phyloP scores from a whole-genome alignment of 441 rosid genomes.

The Arabidopsis lyrata region DNA sequence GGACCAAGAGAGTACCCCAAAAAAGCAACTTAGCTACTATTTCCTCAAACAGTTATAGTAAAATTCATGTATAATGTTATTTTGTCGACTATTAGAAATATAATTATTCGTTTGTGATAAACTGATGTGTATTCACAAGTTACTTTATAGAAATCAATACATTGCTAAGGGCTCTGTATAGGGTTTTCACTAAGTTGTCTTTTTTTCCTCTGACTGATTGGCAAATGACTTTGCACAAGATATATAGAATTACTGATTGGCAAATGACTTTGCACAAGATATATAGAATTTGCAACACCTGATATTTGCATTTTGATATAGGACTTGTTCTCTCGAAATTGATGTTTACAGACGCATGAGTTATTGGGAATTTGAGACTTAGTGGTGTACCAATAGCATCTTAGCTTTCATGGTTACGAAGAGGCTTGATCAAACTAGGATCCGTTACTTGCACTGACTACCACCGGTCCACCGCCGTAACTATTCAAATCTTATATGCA shows the following conservation, averaged over 20 bases:
- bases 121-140: slow-evolving; percentile 4
- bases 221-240: neutral
- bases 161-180: neutral
- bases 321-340: neutral
- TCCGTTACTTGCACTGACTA: neutral
- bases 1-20: slow-evolving; percentile 82
- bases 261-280: neutral
- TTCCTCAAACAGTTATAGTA: slow-evolving; percentile 4
- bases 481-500: neutral
- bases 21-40: slow-evolving; percentile 44
- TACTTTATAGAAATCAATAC: slow-evolving; percentile 4
- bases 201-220: neutral
- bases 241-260: too few species aligned
- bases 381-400: neutral
- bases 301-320: slow-evolving; percentile 17
- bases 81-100: neutral
- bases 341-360: too few species aligned
- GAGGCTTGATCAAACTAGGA: slow-evolving; percentile 14
- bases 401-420: neutral
- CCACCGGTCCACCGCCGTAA: neutral
- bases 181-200: neutral
- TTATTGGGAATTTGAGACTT: too few species aligned
- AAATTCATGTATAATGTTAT: slow-evolving; percentile 19
- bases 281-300: neutral
- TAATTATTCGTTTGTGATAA: neutral